These are phyloP conservation scores for Astrothelium macrocarpum DNA, from an alignment of 495 filamentous ascomycete species.

Conservation along the genomic window DNA sequence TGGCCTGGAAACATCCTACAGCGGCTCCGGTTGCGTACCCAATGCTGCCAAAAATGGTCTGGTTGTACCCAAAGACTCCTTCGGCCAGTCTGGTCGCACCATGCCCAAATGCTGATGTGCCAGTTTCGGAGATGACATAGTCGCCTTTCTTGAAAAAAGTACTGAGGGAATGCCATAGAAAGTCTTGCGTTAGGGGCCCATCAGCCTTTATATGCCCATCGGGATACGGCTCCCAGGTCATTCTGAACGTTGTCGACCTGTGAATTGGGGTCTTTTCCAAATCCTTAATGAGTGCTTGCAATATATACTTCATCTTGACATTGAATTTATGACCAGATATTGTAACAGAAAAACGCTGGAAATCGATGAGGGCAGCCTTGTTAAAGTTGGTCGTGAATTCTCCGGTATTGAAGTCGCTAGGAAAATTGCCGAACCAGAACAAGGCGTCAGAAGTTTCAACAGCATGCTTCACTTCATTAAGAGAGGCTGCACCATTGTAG, in stretches of 20 bases:
- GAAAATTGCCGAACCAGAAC: slow-evolving; percentile 32
- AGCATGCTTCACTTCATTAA: slow-evolving; percentile 16
- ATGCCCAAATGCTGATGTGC: slow-evolving; percentile 34
- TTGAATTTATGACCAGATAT: slow-evolving; percentile 25
- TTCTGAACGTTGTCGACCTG: slow-evolving; percentile 9
- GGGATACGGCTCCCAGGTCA: slow-evolving; percentile 24
- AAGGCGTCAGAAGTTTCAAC: slow-evolving; percentile 31
- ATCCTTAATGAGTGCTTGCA: slow-evolving; percentile 22
- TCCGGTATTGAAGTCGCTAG: slow-evolving; percentile 29
- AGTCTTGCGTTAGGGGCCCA: slow-evolving; percentile 28
- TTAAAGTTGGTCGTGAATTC: slow-evolving; percentile 32
- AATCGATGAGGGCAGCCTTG: slow-evolving; percentile 26
- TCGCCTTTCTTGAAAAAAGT: slow-evolving; percentile 36
- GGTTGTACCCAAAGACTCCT: slow-evolving; percentile 26
- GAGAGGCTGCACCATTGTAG: slow-evolving; percentile 27
- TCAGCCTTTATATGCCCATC: slow-evolving; percentile 4
- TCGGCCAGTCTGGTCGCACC: slow-evolving; percentile 25
- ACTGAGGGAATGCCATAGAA: slow-evolving; percentile 26
- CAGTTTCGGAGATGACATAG: slow-evolving; percentile 41
- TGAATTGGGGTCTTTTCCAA: slow-evolving; percentile 17
- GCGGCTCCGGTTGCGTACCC: slow-evolving; percentile 34
- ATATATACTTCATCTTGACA: slow-evolving; percentile 29
- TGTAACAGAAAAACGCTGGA: slow-evolving; percentile 34
- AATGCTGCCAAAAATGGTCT: slow-evolving; percentile 35
- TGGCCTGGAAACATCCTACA: slow-evolving; percentile 32